Evolutionary conservation across 1,139 yeast genomes (phyloP).

Genomic region (Protomyces pachydermus): DNA sequence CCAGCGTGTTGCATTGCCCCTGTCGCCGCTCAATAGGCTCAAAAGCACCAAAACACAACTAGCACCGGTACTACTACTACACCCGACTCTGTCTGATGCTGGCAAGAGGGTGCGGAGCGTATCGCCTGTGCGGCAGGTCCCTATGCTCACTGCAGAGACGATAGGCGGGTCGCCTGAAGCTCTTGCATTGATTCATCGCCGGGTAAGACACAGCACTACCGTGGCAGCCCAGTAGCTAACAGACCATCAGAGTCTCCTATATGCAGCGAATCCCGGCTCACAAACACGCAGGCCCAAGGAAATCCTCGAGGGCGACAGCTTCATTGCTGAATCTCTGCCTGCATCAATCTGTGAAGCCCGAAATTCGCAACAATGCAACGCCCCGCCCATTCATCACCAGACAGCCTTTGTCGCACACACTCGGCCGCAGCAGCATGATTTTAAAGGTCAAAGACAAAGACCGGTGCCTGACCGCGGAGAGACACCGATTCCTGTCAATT

Average conservation of each 20-base stretch:
- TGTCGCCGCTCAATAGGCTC: neutral
- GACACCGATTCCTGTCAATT: neutral
- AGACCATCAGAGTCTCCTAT: neutral
- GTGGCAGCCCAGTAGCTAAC: neutral
- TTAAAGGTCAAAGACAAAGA: too few species aligned
- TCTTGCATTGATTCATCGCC: neutral
- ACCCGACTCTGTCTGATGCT: neutral
- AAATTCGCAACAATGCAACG: neutral
- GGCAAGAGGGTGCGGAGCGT: neutral
- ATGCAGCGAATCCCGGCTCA: neutral
- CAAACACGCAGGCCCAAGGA: slow-evolving; percentile 1
- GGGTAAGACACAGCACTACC: neutral
- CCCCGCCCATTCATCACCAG: neutral
- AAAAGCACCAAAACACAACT: neutral
- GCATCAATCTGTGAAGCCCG: neutral
- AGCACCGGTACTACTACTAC: neutral
- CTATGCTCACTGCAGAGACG: neutral
- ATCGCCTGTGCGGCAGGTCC: neutral
- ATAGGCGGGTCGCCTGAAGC: neutral
- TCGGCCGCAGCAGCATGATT: neutral
- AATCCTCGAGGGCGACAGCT: too few species aligned
- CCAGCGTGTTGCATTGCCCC: neutral
- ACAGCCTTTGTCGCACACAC: neutral
- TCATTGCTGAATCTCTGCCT: too few species aligned
- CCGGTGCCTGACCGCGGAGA: neutral